Base-by-base conservation (phyloP, 148 eudicot genomes). In the Dianthus caryophyllus region DNA sequence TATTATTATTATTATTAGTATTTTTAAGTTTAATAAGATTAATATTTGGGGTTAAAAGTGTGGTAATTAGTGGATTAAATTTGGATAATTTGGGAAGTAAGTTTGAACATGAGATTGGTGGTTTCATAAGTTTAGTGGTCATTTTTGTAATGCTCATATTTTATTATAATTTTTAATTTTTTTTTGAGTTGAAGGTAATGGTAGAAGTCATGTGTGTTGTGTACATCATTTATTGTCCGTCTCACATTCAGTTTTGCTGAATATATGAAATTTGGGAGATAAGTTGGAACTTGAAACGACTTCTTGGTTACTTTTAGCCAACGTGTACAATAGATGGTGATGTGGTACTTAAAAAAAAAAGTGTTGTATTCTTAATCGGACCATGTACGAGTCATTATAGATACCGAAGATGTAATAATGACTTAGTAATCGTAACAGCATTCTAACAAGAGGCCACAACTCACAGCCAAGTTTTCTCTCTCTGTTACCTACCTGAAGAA, bases 91-190 rank as follows among this genome's bases (percentile, higher is more conserved):
- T 62, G 44, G 68, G 78, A 65, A 52, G 64, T 73, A 81, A 61
- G 71, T 79, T 84, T 56, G 77, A 64, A 66, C 73, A 31, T 76
- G 76, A 68, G 74, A 81, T 79, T 84, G 84, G 82, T 60, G 83
- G 79, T 43, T 78, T 84, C 61, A 80, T 68, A 68, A 84, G 76
- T 75, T 80, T 84, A 59, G 80, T 64, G 58, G 84, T 84, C 88
- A 85, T 84, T 46, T 56, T 17, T 51, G 22, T 13, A 52, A 39
- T 36, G 51, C 1, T 2, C 15, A 24, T 21, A 6, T 56, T 5
- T 22, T 54, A 18, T 21, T 24, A 22, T 22, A 51, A 11, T 57
- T 57, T 29, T 57, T 33, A 33, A 2, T 14, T 15, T 12, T 8
- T 15, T 0, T 16, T 25, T 8, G 20, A 51, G 36, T 31, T 61